Evolutionary conservation across 2,329 filamentous ascomycete species (phyloP), one percentile per base, ranked within the genome.

Genomic region (Beauveria brongniartii): DNA sequence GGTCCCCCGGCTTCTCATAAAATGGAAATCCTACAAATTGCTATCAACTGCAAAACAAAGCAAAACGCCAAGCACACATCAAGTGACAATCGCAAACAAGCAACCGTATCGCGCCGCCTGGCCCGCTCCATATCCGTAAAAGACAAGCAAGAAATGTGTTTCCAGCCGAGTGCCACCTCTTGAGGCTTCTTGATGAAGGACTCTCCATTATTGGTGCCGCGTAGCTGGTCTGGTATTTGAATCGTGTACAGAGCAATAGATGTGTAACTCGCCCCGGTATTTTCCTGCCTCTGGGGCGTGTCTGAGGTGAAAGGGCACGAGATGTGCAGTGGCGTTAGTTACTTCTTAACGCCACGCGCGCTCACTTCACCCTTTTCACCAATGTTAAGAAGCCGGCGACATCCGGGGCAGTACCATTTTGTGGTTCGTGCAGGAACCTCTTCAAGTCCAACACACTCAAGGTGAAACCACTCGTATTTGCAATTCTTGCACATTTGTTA

Each of bases 351-450:
- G 6, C 82, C 81, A 62, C 83, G 73, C n/a, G 82, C 82, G 63
- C 73, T 86, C 12, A 86, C 82, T 68, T 87, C 83, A 3, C 84
- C 84, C 71, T 79, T 83, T 73, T 85, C 82, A 6, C 84, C 84
- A 66, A 87, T 84, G 53, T 84, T 83, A 37, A 87, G 73, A 34
- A 80, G 74, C 63, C 83, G 81, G 46, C 86, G 78, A 69, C 90
- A 94, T 55, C 91, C 85, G 1, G 89, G 89, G 72, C 90, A 94
- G 68, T 91, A 94, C 90, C 90, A 94, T 73, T 91, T 92, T 2
- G 87, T 87, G 37, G 88, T 88, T 20, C 88, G 80, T 2, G 86
- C 82, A 12, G 90, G 89, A 62, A 89, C 83, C 26, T 86, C 80
- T 12, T 80, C 77, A 40, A 94, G 77, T 5, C 81, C 85, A 6